Evolutionary conservation across 2,329 filamentous ascomycete genomes (phyloP), one percentile per base, ranked within the genome.

Genomic region (Arthrinium puccinioides): DNA sequence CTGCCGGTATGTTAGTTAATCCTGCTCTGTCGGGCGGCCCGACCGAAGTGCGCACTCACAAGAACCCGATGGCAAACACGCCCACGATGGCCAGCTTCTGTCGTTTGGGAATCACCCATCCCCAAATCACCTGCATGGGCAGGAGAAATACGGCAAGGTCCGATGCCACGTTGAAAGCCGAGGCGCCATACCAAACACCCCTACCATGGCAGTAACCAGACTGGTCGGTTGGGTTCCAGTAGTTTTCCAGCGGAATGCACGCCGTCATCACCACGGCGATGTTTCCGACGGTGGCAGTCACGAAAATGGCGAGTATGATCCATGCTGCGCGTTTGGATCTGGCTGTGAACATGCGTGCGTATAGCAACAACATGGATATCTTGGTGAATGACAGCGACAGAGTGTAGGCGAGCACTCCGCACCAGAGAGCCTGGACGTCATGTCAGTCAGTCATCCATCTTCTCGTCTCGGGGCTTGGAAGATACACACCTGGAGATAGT

Each of bases 61-160:
- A 52, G 5, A 68, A 52, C 1, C 67, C 63, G 50, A 54, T 64
- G 58, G 46, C 63, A 29, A 64, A 61, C 29, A 66, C 62, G 5
- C 67, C 47, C 19, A 42, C 37, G 3, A 51, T 25, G 0, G 58
- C 63, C 15, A 62, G 37, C 47, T 67, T 70, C 45, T 71, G 66
- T 8, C 56, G 46, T 11, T 37, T 48, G 2, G 65, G 57, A 26
- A 71, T 59, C n/a, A 59, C 54, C 9, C 71, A 51, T 9, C 63
- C 60, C 49, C 61, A 56, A 6, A 69, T 61, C 16, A 71, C 56
- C 18, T 68, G 54, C 4, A 64, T 49, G 0, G 67, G 67, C 21
- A 72, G 44, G 2, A 50, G 23, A 14, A 50, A 51, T 33, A 55
- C 49, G 13, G 49, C n/a, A 16, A 55, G 45, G 27, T 54, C 50